Evolutionary conservation across 2,329 filamentous ascomycete species (phyloP).

Genomic region (Penicillium sp.): DNA sequence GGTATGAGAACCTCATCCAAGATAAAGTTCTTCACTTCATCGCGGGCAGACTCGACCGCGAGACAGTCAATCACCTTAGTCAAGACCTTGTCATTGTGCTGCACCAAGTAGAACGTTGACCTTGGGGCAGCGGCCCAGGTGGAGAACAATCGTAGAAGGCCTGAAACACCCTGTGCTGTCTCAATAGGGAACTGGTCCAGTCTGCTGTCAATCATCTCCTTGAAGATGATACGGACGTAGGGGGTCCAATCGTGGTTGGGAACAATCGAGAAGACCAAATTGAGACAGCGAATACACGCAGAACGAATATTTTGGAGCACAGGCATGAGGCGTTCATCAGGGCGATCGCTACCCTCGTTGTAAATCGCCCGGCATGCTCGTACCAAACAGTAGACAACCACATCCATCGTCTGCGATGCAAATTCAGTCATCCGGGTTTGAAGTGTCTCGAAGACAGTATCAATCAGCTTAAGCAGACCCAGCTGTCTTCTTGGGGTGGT

Average conservation of each 20-base stretch:
- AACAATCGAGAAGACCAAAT: slow-evolving; percentile 72
- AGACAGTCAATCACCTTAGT: slow-evolving; percentile 71
- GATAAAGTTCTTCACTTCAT: slow-evolving; percentile 81
- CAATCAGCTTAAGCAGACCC: slow-evolving; percentile 88
- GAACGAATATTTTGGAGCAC: slow-evolving; percentile 53
- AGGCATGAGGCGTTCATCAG: slow-evolving; percentile 34
- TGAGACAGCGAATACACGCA: slow-evolving; percentile 75
- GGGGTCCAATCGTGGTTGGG: slow-evolving; percentile 68
- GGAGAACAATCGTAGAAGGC: slow-evolving; percentile 73
- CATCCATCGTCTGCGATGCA: slow-evolving; percentile 67
- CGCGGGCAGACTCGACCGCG: slow-evolving; percentile 70
- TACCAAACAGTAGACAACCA: slow-evolving; percentile 78
- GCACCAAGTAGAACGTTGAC: slow-evolving; percentile 68
- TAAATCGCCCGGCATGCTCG: slow-evolving; percentile 61
- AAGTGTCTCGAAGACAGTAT: slow-evolving; percentile 80
- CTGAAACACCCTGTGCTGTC: slow-evolving; percentile 85
- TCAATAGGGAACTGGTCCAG: slow-evolving; percentile 77
- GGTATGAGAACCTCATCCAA: slow-evolving; percentile 71
- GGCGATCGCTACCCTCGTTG: slow-evolving; percentile 32
- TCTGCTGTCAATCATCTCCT: slow-evolving; percentile 73
- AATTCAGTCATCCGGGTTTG: slow-evolving; percentile 71
- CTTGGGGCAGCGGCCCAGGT: slow-evolving; percentile 72
- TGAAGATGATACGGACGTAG: slow-evolving; percentile 69
- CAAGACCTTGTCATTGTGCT: slow-evolving; percentile 61
- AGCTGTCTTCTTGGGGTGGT: slow-evolving; percentile 75